phyloP scores from a whole-genome alignment of 345 rosid genomes.

The Citrus sp. region DNA sequence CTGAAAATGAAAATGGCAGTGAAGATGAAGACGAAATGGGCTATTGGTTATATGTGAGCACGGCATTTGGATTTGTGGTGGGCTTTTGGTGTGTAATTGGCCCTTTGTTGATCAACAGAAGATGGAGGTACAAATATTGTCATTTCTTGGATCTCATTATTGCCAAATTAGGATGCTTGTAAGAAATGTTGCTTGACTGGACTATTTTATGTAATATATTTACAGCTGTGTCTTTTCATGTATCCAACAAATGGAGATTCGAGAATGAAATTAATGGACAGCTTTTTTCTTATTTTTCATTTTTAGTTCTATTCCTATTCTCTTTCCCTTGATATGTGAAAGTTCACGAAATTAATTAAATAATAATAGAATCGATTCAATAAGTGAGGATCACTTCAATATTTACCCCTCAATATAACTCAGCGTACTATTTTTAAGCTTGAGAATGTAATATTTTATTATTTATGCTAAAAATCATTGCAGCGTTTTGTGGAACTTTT shows the following conservation, averaged over 20 bases:
- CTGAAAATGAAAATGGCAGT: not conserved
- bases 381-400: too few relatives aligned
- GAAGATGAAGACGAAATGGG: not conserved
- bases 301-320: too few relatives aligned
- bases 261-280: too few relatives aligned
- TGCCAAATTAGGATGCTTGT: not conserved
- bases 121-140: not conserved
- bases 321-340: too few relatives aligned
- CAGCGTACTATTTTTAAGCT: not conserved
- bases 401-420: too few relatives aligned
- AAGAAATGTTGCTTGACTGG: not conserved
- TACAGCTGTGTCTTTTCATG: not conserved
- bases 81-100: not conserved
- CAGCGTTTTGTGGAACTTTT: too few relatives aligned
- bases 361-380: too few relatives aligned
- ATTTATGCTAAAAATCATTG: too few relatives aligned
- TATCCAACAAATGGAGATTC: not conserved
- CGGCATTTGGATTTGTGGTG: not conserved
- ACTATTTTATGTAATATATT: not conserved
- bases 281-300: too few relatives aligned
- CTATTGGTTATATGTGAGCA: not conserved
- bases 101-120: not conserved
- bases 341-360: too few relatives aligned
- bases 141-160: not conserved
- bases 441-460: not conserved